A percentile compares a stretch with the other conserved stretches of the same genome.
phyloP scores from a whole-genome alignment of 2,329 filamentous ascomycete genomes.

The Metarhizium guizhouense region DNA sequence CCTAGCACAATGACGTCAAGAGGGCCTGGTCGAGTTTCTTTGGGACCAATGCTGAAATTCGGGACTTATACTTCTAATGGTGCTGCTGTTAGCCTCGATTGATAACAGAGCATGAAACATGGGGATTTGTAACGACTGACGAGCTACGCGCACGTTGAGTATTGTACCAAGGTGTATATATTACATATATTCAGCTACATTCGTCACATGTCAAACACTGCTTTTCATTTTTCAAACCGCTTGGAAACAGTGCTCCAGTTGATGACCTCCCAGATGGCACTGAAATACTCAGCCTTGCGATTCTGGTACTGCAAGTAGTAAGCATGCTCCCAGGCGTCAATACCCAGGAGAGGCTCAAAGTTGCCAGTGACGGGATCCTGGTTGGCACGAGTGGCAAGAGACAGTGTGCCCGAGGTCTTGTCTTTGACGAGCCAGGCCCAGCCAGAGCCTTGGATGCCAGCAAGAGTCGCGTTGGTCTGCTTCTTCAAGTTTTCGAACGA shows the following conservation, averaged over 20 bases:
- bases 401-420: slow-evolving; percentile 50
- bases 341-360: slow-evolving; percentile 72
- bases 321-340: slow-evolving; percentile 95
- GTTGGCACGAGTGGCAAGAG: slow-evolving; percentile 67
- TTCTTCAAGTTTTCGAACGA: slow-evolving; percentile 55
- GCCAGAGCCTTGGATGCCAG: slow-evolving; percentile 75
- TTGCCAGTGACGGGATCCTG: slow-evolving; percentile 84
- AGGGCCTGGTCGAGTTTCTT: not conserved
- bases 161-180: slow-evolving; percentile 2
- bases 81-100: not conserved
- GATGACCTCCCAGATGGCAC: slow-evolving; percentile 86
- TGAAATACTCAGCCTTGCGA: slow-evolving; percentile 93
- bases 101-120: not conserved
- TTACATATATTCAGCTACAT: not conserved
- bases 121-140: not conserved
- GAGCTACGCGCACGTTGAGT: not conserved
- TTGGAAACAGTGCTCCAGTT: slow-evolving; percentile 90
- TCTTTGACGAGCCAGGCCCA: slow-evolving; percentile 86
- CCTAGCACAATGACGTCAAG: slow-evolving; percentile 6
- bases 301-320: slow-evolving; percentile 97
- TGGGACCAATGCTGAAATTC: not conserved
- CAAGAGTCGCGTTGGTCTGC: slow-evolving; percentile 58
- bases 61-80: not conserved
- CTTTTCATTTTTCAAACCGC: slow-evolving; percentile 50
- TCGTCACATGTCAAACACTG: not conserved